Conservation (phyloP, 2,329 filamentous ascomycete genomes). For the Ustulina deusta region DNA sequence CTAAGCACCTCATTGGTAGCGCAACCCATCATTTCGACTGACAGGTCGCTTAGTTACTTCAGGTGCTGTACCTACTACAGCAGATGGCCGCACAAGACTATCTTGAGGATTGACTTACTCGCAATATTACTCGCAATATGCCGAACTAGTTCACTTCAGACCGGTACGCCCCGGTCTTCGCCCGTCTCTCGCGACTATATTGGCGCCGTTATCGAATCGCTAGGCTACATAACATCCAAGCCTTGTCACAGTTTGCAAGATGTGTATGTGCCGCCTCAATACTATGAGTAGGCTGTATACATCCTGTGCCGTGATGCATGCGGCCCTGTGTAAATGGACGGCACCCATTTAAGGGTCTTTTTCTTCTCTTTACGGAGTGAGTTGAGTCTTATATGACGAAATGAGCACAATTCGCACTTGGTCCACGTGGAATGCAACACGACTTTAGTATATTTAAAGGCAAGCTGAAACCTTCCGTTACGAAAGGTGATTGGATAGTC, state of each 20-base stretch:
- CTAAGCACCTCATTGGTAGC: too few relatives aligned
- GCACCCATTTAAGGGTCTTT: background rate
- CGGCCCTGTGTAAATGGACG: too few relatives aligned
- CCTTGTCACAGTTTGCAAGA: slow-evolving; percentile 10
- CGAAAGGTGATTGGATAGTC: background rate
- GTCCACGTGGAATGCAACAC: slow-evolving; percentile 22
- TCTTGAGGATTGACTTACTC: too few relatives aligned
- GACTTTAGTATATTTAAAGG: background rate
- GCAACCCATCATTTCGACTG: too few relatives aligned
- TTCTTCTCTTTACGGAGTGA: background rate
- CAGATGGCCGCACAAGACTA: too few relatives aligned
- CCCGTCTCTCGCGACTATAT: background rate
- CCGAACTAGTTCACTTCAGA: background rate
- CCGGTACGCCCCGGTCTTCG: background rate
- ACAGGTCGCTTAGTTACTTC: too few relatives aligned
- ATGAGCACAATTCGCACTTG: too few relatives aligned
- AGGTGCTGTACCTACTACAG: too few relatives aligned
- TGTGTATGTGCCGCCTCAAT: background rate
- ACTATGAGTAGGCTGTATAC: background rate
- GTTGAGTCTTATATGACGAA: background rate
- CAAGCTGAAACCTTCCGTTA: slow-evolving; percentile 3
- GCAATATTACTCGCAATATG: slow-evolving; percentile 7
- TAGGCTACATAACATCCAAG: slow-evolving; percentile 12
- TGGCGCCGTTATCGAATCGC: slow-evolving; percentile 13
- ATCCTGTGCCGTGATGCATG: background rate